A percentile compares a stretch with the other conserved stretches of the same genome.
Evolutionary conservation across 139 green algal genomes (phyloP).

Genomic region (Limnomonas spitsbergensis): DNA sequence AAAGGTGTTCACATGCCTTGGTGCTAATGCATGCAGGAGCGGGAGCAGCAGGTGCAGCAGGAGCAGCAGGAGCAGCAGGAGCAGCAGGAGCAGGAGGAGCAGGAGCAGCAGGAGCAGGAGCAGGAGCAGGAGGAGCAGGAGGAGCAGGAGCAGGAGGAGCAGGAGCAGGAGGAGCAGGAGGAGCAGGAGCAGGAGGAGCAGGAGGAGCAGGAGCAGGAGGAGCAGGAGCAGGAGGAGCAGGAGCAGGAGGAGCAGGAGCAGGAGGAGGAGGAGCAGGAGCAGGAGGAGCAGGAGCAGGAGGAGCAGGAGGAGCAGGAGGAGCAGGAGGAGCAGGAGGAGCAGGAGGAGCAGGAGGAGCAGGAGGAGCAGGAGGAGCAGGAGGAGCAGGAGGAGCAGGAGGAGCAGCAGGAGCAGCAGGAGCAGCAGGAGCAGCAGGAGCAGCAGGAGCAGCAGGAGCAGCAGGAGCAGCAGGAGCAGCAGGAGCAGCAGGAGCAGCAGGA

Average conservation of each 20-base stretch:
- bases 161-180: background rate
- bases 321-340: background rate
- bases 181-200: background rate
- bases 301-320: background rate
- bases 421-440: background rate
- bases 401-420: conserved; percentile 5
- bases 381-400: background rate
- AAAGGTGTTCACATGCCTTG: no score
- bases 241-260: background rate
- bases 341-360: background rate
- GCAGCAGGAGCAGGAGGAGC: background rate
- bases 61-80: background rate
- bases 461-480: background rate
- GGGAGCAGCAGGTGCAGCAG: background rate
- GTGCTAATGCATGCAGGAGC: no score
- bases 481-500: conserved; percentile 8
- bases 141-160: background rate
- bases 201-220: conserved; percentile 3
- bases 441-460: background rate
- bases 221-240: background rate
- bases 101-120: background rate
- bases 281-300: background rate
- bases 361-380: background rate
- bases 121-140: background rate
- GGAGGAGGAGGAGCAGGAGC: background rate